Conservation (phyloP, 129 eudicot species). For the Sambucus nigra region DNA sequence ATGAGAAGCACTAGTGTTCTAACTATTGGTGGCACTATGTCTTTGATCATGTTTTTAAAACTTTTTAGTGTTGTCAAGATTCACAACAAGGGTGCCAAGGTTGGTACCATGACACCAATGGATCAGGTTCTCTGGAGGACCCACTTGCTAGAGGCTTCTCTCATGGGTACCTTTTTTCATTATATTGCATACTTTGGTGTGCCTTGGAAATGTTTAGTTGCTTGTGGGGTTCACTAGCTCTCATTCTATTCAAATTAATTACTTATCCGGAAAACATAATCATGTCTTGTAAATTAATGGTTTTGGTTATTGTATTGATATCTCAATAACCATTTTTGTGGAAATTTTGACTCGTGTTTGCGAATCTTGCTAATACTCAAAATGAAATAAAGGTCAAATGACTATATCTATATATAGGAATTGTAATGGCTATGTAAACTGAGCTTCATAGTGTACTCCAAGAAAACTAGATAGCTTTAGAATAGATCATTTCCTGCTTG, state of each 20-base stretch:
- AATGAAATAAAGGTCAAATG: too few relatives aligned
- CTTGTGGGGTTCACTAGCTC: background rate
- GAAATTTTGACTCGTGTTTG: too few relatives aligned
- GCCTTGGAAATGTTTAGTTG: background rate
- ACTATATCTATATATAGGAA: too few relatives aligned
- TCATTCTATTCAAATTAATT: too few relatives aligned
- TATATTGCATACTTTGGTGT: background rate
- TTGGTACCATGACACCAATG: conserved; percentile 98
- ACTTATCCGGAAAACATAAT: background rate
- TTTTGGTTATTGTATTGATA: too few relatives aligned
- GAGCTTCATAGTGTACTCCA: too few relatives aligned
- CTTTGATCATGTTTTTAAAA: conserved; percentile 65
- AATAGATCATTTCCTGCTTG: too few relatives aligned
- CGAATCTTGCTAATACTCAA: too few relatives aligned
- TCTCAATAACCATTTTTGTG: too few relatives aligned
- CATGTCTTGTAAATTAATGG: background rate
- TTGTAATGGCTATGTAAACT: too few relatives aligned
- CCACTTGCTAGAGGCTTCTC: conserved; percentile 90
- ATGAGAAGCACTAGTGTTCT: conserved; percentile 86
- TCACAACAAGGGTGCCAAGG: conserved; percentile 90
- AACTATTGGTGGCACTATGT: conserved; percentile 84
- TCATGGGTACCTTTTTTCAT: conserved; percentile 51
- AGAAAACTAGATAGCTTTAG: too few relatives aligned
- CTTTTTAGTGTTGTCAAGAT: conserved; percentile 79
- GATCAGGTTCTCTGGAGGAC: conserved; percentile 99